These are phyloP conservation scores for Isatis lusitanica DNA, from an alignment of 441 rosid genomes.

Conservation along the genomic window DNA sequence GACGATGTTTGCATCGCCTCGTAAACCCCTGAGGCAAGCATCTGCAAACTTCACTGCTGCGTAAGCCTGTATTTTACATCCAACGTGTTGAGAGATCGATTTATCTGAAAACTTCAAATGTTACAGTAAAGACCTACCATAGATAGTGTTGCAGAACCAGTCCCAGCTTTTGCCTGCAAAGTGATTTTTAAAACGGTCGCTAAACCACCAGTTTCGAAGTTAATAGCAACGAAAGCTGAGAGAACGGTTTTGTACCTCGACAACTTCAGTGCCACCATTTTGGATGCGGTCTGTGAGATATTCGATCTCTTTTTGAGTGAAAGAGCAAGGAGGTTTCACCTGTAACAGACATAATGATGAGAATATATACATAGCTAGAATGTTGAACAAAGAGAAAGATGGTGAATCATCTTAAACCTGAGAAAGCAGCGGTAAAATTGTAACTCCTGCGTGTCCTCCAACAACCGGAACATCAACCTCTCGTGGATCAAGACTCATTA, in stretches of 20 bases:
- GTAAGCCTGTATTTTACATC: conserved; percentile 64
- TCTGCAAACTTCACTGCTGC: conserved; percentile 96
- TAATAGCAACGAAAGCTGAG: background rate
- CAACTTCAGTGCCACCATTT: conserved; percentile 97
- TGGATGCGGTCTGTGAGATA: conserved; percentile 89
- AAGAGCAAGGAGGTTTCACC: conserved; percentile 84
- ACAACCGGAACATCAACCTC: conserved; percentile 85
- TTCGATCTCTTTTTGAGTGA: conserved; percentile 75
- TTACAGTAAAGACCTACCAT: conserved; percentile 56
- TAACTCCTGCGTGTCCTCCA: conserved; percentile 81
- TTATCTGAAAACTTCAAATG: background rate
- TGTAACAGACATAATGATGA: conserved; percentile 29
- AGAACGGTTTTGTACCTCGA: conserved; percentile 58
- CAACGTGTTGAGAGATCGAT: background rate
- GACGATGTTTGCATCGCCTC: conserved; percentile 72
- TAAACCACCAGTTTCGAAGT: background rate
- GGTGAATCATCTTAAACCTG: conserved; percentile 50
- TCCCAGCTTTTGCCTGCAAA: conserved; percentile 91
- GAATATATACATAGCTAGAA: background rate
- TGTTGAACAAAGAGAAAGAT: background rate
- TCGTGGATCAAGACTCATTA: conserved; percentile 76
- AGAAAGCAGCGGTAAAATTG: conserved; percentile 81
- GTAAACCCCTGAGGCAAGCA: conserved; percentile 78
- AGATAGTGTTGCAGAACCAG: conserved; percentile 95
- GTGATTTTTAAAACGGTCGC: background rate